Percentiles rank a stretch among this genome's conserved stretches.
phyloP scores from a whole-genome alignment of 139 green algal species.

The Mesostigma viride region DNA sequence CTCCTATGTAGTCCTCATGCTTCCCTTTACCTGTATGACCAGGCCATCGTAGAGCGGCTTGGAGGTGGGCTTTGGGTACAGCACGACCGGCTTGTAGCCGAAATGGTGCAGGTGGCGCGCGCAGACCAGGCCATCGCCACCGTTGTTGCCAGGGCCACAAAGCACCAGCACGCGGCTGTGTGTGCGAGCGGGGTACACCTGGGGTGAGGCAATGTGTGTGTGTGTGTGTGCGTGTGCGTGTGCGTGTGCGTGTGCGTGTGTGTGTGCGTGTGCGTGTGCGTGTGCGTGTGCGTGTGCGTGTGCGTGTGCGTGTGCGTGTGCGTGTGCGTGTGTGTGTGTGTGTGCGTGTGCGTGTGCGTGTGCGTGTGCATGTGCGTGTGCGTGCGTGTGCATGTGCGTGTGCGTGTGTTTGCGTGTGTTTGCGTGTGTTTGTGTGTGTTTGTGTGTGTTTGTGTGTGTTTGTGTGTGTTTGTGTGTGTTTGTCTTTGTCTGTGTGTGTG shows the following conservation, averaged over 20 bases:
- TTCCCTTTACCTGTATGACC: slow-evolving; percentile 47
- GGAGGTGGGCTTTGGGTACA: slow-evolving; percentile 80
- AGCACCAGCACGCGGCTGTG: slow-evolving; percentile 57
- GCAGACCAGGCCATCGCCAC: slow-evolving; percentile 88
- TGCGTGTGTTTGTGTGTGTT: no score
- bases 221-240: background rate
- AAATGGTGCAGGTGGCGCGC: slow-evolving; percentile 86
- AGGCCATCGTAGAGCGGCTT: slow-evolving; percentile 74
- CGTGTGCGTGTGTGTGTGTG: no score
- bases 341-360: no score
- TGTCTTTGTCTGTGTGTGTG: no score
- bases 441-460: no score
- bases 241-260: slow-evolving; percentile 2
- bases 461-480: no score
- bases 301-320: background rate
- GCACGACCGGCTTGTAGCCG: slow-evolving; percentile 56
- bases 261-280: background rate
- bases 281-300: background rate
- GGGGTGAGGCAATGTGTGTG: background rate
- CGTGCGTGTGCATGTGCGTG: no score
- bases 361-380: no score
- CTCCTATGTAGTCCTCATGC: no score
- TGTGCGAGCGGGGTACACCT: slow-evolving; percentile 15
- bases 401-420: no score
- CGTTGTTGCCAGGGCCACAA: slow-evolving; percentile 93